Conservation (phyloP, 2,329 filamentous ascomycete genomes). For the Colletotrichum agaves region DNA sequence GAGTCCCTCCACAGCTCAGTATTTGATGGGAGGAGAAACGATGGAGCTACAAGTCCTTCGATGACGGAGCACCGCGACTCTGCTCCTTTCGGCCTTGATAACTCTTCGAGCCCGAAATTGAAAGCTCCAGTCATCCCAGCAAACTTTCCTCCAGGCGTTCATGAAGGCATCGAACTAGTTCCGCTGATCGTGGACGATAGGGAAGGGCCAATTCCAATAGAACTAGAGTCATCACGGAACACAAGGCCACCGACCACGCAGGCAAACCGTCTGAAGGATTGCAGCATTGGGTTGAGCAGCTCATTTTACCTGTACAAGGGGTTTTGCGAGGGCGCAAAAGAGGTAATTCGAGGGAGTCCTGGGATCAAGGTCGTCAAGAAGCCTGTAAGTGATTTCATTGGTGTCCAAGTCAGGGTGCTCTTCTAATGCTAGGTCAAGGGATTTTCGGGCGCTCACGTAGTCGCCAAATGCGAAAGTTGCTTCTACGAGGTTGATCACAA, state of each 20-base stretch:
- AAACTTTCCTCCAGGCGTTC: conserved; percentile 29
- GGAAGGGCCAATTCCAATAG: conserved; percentile 51
- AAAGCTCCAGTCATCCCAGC: conserved; percentile 14
- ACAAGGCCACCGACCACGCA: conserved; percentile 35
- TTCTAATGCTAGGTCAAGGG: conserved; percentile 45
- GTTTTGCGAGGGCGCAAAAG: conserved; percentile 65
- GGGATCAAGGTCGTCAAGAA: conserved; percentile 64
- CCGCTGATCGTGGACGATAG: conserved; percentile 35
- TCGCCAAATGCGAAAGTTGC: conserved; percentile 64
- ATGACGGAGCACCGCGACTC: conserved; percentile 39
- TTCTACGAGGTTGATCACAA: conserved; percentile 65
- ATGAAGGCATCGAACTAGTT: conserved; percentile 32
- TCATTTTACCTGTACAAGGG: conserved; percentile 65
- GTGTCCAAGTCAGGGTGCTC: not conserved
- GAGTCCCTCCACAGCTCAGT: conserved; percentile 51
- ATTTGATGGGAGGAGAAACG: conserved; percentile 46
- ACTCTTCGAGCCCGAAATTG: conserved; percentile 16
- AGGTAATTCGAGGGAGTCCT: conserved; percentile 58
- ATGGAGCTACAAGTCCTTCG: conserved; percentile 40
- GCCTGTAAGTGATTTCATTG: conserved; percentile 49
- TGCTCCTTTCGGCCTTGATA: conserved; percentile 28
- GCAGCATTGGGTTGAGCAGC: conserved; percentile 55
- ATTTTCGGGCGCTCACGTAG: conserved; percentile 52
- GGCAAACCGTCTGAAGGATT: conserved; percentile 45
- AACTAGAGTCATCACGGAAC: conserved; percentile 41